Evolutionary conservation across 768 basidiomycete genomes (phyloP).

Genomic region (Myochromella boudieri): DNA sequence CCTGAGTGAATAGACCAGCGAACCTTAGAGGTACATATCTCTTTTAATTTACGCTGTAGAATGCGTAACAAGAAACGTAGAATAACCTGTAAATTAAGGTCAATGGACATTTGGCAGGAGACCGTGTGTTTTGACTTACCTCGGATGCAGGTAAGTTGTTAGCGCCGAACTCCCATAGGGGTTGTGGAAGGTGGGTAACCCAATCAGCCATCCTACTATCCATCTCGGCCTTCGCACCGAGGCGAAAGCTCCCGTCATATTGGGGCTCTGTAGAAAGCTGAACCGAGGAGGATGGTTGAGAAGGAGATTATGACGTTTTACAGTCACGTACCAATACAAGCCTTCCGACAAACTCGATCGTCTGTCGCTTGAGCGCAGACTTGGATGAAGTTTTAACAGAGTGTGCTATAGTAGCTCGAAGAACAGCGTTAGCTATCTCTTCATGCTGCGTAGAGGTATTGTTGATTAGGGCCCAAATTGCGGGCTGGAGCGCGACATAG

Average conservation of each 20-base stretch:
- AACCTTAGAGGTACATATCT: conserved; percentile 42
- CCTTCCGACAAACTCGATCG: conserved; percentile 74
- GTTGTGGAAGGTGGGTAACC: conserved; percentile 75
- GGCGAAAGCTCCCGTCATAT: conserved; percentile 49
- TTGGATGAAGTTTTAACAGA: conserved; percentile 56
- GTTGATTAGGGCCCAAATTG: conserved; percentile 75
- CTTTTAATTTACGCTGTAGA: conserved; percentile 51
- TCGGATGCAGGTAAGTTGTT: conserved; percentile 57
- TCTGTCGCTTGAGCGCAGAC: conserved; percentile 62
- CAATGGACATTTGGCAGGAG: conserved; percentile 9
- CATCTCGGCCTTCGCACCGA: conserved; percentile 27
- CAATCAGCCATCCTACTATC: conserved; percentile 53
- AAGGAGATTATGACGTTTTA: conserved; percentile 7
- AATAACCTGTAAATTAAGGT: conserved; percentile 40
- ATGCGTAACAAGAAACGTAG: conserved; percentile 63
- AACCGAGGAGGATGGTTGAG: neutral
- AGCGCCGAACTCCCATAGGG: conserved; percentile 80
- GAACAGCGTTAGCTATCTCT: conserved; percentile 33
- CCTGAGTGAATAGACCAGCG: too few relatives aligned
- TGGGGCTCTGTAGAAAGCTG: conserved; percentile 62
- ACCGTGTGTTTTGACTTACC: conserved; percentile 38
- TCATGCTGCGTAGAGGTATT: conserved; percentile 26
- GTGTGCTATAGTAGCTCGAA: conserved; percentile 65
- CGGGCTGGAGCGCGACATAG: conserved; percentile 73
- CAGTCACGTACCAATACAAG: conserved; percentile 59